Conservation (phyloP, 2,329 filamentous ascomycete genomes). For the Cladosporium austrohemisphaericum region DNA sequence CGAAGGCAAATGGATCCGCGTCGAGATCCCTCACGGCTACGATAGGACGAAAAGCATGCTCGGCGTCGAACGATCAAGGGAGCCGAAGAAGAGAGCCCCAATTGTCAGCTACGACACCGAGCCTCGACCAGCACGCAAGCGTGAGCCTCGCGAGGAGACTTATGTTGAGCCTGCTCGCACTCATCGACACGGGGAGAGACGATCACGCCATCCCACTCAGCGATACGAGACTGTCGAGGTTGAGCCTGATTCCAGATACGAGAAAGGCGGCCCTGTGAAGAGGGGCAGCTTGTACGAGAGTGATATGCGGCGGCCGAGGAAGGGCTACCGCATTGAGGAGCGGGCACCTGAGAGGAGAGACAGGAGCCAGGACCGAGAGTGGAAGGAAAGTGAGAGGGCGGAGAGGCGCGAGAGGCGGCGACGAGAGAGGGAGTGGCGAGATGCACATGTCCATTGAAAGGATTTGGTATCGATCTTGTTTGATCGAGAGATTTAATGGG, state of each 20-base stretch:
- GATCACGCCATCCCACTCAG: conserved; percentile 9
- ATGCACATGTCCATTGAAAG: conserved; percentile 1
- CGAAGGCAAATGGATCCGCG: conserved; percentile 40
- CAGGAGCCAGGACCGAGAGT: conserved; percentile 6
- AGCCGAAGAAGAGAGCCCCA: conserved; percentile 20
- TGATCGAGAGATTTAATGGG: background rate
- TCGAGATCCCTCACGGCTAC: conserved; percentile 44
- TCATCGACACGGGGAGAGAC: conserved; percentile 10
- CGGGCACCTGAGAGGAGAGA: conserved; percentile 2
- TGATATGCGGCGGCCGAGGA: conserved; percentile 12
- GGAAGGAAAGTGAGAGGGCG: conserved; percentile 7
- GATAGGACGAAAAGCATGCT: conserved; percentile 39
- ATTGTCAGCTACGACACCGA: conserved; percentile 40
- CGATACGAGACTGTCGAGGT: conserved; percentile 20
- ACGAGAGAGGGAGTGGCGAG: conserved; percentile 3
- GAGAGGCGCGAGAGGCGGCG: conserved; percentile 11
- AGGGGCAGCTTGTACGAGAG: conserved; percentile 11
- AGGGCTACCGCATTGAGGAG: conserved; percentile 13
- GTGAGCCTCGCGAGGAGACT: conserved; percentile 20
- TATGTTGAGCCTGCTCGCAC: conserved; percentile 19
- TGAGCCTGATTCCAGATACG: background rate
- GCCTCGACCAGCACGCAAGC: conserved; percentile 33
- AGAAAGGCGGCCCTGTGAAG: conserved; percentile 7
- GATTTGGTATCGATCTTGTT: background rate
- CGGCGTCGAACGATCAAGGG: conserved; percentile 36